These are phyloP conservation scores for Corynascus novoguineensis DNA, from an alignment of 495 filamentous ascomycete genomes.

Conservation along the genomic window DNA sequence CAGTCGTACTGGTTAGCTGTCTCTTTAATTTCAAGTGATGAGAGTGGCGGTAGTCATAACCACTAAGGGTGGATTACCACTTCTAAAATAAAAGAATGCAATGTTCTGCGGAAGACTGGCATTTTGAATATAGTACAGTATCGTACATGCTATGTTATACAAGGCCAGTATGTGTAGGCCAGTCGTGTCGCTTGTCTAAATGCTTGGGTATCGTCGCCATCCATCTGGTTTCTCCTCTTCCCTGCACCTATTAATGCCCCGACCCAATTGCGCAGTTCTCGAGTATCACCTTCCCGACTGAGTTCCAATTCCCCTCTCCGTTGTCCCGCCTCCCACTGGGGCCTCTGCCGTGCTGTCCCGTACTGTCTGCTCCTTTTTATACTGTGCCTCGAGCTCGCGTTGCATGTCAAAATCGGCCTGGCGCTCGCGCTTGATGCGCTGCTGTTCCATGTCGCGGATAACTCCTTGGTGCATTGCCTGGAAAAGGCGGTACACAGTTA, in stretches of 20 bases:
- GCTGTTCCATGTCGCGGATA: constrained; percentile 90
- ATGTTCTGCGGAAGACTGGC: no score
- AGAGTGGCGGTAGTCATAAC: no score
- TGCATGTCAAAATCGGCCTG: constrained; percentile 94
- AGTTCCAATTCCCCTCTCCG: not conserved
- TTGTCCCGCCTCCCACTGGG: not conserved
- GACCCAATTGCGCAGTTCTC: no score
- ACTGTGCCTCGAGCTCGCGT: constrained; percentile 76
- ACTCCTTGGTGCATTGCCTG: constrained; percentile 97
- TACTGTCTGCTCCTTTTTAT: constrained; percentile 72
- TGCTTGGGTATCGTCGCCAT: not conserved
- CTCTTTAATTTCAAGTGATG: no score
- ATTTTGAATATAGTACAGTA: not conserved
- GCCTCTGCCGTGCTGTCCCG: constrained; percentile 33
- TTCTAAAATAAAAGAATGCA: no score
- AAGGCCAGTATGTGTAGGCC: not conserved
- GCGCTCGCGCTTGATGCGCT: constrained; percentile 78
- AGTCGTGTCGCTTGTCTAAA: not conserved
- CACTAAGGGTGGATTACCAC: no score
- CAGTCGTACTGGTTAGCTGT: not conserved
- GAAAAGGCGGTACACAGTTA: constrained; percentile 41
- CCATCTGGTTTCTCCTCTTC: not conserved
- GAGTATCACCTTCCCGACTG: not conserved
- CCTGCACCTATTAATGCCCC: no score
- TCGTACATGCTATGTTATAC: constrained; percentile 4